These are phyloP conservation scores for Zoysia japonica DNA, from an alignment of 176 grass and related monocot species.

Conservation along the genomic window DNA sequence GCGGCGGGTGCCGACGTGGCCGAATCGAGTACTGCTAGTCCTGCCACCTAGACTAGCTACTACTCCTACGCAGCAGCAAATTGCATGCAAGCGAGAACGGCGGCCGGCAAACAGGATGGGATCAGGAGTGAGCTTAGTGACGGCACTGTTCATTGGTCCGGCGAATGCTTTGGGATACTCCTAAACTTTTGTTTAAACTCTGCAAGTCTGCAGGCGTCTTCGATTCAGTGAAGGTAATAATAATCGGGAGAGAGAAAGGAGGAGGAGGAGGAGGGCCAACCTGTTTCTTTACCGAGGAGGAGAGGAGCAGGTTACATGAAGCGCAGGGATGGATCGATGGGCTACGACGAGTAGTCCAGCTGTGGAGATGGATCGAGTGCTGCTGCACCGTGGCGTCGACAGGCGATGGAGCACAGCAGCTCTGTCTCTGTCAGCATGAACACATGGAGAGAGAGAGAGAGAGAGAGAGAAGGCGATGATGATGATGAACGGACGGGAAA, in stretches of 20 bases:
- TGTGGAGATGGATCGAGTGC: too few species aligned
- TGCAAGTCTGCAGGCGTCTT: background rate
- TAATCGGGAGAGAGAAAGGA: background rate
- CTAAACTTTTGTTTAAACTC: too few species aligned
- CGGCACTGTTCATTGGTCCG: background rate
- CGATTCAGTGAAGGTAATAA: background rate
- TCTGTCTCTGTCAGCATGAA: too few species aligned
- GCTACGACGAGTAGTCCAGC: too few species aligned
- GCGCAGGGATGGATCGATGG: background rate
- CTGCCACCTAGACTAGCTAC: background rate
- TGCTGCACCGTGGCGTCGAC: too few species aligned
- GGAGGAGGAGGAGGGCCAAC: too few species aligned
- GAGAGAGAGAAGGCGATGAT: too few species aligned
- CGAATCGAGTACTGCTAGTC: background rate
- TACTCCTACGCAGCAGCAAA: background rate
- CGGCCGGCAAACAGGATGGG: background rate
- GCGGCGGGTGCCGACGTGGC: too few species aligned
- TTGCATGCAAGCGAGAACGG: background rate
- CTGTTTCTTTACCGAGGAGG: constrained; percentile 9
- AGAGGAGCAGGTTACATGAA: background rate
- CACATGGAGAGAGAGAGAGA: too few species aligned
- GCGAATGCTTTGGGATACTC: too few species aligned
- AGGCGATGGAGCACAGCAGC: too few species aligned
- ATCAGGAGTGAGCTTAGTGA: background rate
- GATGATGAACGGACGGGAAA: too few species aligned